Conservation (phyloP, 1,284 basidiomycete genomes). For the Termitomyces sp. region DNA sequence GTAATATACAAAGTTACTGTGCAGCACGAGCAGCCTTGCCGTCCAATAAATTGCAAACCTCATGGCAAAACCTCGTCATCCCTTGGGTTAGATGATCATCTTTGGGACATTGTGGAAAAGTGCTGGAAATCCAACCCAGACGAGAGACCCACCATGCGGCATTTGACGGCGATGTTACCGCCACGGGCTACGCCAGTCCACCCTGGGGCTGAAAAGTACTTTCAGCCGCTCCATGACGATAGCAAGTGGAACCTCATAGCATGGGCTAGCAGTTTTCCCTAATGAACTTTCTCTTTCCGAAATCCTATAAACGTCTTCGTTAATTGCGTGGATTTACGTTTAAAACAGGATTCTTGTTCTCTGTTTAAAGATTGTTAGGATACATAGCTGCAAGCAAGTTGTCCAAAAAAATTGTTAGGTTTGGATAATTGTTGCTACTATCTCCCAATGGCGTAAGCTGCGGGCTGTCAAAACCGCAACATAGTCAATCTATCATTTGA, state of each 20-base stretch:
- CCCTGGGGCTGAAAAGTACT: not conserved
- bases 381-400: not conserved
- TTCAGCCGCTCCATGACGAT: not conserved
- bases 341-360: not conserved
- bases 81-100: constrained; percentile 10
- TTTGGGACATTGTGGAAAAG: constrained; percentile 15
- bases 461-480: not conserved
- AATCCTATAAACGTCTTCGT: not conserved
- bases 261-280: not conserved
- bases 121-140: constrained; percentile 14
- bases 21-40: constrained; percentile 10
- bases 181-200: not conserved
- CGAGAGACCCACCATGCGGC: constrained; percentile 8
- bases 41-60: constrained; percentile 11
- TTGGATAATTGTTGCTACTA: not conserved
- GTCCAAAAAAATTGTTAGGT: not conserved
- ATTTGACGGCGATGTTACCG: constrained; percentile 7
- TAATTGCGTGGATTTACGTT: not conserved
- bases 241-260: not conserved
- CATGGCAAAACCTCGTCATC: not conserved
- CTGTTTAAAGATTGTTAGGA: not conserved
- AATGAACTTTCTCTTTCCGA: not conserved
- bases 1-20: constrained; percentile 13
- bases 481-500: not conserved
- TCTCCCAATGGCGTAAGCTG: not conserved